Evolutionary conservation across 805 yeast genomes (phyloP).

Genomic region (Zygosaccharomyces gambellarensis): DNA sequence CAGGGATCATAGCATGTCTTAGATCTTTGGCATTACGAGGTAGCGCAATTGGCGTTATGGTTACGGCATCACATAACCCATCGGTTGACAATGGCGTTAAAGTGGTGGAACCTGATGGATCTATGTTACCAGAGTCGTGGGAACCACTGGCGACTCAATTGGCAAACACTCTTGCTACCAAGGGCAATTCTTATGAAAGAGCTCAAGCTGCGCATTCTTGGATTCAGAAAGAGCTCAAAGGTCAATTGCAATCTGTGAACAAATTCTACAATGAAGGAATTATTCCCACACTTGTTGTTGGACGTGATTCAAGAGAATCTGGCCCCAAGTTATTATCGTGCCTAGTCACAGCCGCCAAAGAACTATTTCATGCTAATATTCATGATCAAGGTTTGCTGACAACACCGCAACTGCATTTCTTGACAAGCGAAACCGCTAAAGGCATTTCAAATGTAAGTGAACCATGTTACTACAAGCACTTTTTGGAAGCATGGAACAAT

Average conservation of each 20-base stretch:
- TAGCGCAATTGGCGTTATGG: constrained; percentile 86
- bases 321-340: constrained; percentile 47
- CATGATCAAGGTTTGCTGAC: constrained; percentile 66
- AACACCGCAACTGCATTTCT: constrained; percentile 91
- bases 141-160: constrained; percentile 72
- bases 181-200: constrained; percentile 21
- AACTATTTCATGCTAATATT: constrained; percentile 52
- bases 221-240: constrained; percentile 4
- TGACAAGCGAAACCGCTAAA: constrained; percentile 59
- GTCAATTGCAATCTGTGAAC: constrained; percentile 3
- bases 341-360: constrained; percentile 53
- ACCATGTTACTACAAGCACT: constrained; percentile 63
- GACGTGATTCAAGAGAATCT: constrained; percentile 84
- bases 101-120: constrained; percentile 89
- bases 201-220: constrained; percentile 1
- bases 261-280: constrained; percentile 4
- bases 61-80: constrained; percentile 93
- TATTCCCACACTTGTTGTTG: constrained; percentile 54
- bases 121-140: constrained; percentile 83
- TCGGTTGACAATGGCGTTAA: constrained; percentile 90
- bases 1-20: constrained; percentile 75
- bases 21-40: constrained; percentile 71
- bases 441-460: constrained; percentile 60
- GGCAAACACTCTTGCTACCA: constrained; percentile 55
- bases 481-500: constrained; percentile 39